phyloP scores from a whole-genome alignment of 192 early-diverging fungal species.

The Umbelopsis vinacea region DNA sequence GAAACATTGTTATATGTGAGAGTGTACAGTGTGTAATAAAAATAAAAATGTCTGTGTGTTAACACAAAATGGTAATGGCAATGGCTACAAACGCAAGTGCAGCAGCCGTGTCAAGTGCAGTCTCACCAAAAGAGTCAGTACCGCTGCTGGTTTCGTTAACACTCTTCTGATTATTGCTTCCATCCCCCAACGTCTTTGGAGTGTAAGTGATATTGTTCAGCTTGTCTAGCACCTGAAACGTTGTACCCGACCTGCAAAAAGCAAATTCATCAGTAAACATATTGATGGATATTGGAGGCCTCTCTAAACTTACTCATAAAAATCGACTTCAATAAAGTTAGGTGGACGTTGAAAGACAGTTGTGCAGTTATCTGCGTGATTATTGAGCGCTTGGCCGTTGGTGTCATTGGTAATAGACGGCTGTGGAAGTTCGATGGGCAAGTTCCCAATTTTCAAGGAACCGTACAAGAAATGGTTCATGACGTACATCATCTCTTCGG shows the following conservation, averaged over 20 bases:
- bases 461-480: slow-evolving; percentile 76
- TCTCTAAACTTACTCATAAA: slow-evolving; percentile 57
- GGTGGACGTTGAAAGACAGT: slow-evolving; percentile 47
- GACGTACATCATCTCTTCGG: slow-evolving; percentile 54
- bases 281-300: neutral
- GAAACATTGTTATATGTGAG: neutral
- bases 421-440: slow-evolving; percentile 51
- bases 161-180: neutral
- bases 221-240: slow-evolving; percentile 12
- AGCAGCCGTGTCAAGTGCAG: neutral
- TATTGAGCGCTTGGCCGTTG: slow-evolving; percentile 54
- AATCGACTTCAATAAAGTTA: slow-evolving; percentile 76
- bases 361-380: slow-evolving; percentile 60
- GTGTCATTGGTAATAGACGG: slow-evolving; percentile 35
- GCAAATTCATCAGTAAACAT: neutral
- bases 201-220: neutral
- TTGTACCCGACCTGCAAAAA: neutral
- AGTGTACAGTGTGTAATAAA: neutral
- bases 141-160: neutral
- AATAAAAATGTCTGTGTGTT: too few species aligned
- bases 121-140: neutral
- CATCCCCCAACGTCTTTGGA: neutral
- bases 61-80: neutral
- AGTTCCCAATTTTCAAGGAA: slow-evolving; percentile 32
- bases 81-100: slow-evolving; percentile 3